Conservation (phyloP, 345 rosid species). For the Turnera subulata region DNA sequence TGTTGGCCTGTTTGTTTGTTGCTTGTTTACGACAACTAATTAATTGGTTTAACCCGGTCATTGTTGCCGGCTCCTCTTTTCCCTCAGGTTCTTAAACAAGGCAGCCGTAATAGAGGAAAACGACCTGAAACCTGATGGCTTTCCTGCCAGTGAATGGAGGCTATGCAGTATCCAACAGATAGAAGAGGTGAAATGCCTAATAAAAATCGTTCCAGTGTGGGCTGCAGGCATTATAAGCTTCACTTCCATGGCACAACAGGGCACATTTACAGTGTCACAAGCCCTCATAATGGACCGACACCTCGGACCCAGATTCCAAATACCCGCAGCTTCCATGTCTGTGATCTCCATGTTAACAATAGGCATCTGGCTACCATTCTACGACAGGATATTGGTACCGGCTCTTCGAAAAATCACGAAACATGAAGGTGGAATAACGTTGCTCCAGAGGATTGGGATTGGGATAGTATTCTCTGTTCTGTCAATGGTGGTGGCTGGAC, state of each 20-base stretch:
- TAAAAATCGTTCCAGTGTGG: constrained; percentile 17
- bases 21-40: too few species aligned
- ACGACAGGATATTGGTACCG: constrained; percentile 16
- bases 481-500: constrained; percentile 21
- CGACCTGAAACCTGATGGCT: constrained; percentile 36
- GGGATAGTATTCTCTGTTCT: constrained; percentile 10
- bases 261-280: constrained; percentile 22
- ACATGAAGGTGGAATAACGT: constrained; percentile 17
- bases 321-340: constrained; percentile 14
- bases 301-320: constrained; percentile 16
- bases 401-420: constrained; percentile 14
- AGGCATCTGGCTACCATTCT: constrained; percentile 22
- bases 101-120: constrained; percentile 43
- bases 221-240: constrained; percentile 18
- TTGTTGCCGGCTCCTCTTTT: neutral
- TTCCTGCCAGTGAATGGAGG: constrained; percentile 16
- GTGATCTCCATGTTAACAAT: constrained; percentile 18
- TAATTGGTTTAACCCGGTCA: too few species aligned
- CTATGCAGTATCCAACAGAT: constrained; percentile 17
- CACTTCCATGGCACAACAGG: constrained; percentile 18
- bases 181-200: constrained; percentile 21
- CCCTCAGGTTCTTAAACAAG: constrained; percentile 57
- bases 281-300: constrained; percentile 23
- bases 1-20: too few species aligned
- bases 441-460: constrained; percentile 21